Evolutionary conservation across 2,329 filamentous ascomycete species (phyloP), one percentile per base, ranked within the genome.

Genomic region (Venturia oleaginea): DNA sequence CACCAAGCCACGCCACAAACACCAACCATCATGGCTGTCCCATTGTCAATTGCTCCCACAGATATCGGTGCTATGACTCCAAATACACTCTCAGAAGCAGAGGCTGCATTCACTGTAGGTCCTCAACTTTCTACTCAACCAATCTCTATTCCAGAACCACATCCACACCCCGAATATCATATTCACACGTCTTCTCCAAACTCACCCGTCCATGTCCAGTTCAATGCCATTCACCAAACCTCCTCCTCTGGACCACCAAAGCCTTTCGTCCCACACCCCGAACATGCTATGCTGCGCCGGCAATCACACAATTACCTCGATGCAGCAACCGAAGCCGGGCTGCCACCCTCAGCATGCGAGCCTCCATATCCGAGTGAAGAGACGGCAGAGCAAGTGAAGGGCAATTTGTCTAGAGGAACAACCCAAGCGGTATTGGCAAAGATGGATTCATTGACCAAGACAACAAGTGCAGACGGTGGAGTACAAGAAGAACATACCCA

Each of bases 61-160:
- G 43, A 38, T n/a, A 32, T 51, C 34, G 62, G 54, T 46, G 42
- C 46, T 51, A 22, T 65, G 34, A 65, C 64, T 24, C 64, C 64
- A 38, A 65, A 64, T 40, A 63, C 64, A 17, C 59, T 40, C 17
- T 65, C 59, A 19, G 59, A 65, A 55, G 64, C 64, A 15, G 64
- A 65, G 40, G 59, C 59, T 43, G 64, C 64, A 38, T 57, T 65
- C 59, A 32, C 64, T 43, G 51, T 57, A 57, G 22, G 51, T 11
- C n/a, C 51, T 57, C 51, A 57, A 34, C 15, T 19, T 57, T 13
- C 4, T 57, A 0, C 30, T 22, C 30, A 32, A 34, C 30, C 24
- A 30, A 54, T 57, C 19, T 57, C 51, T 34, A n/a, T 57, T n/a
- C 51, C 51, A 57, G 15, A n/a, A n/a, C 34, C 27, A 34, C 30